phyloP scores from a whole-genome alignment of 108 stramenopile genomes.

The Schizochytrium sp. region DNA sequence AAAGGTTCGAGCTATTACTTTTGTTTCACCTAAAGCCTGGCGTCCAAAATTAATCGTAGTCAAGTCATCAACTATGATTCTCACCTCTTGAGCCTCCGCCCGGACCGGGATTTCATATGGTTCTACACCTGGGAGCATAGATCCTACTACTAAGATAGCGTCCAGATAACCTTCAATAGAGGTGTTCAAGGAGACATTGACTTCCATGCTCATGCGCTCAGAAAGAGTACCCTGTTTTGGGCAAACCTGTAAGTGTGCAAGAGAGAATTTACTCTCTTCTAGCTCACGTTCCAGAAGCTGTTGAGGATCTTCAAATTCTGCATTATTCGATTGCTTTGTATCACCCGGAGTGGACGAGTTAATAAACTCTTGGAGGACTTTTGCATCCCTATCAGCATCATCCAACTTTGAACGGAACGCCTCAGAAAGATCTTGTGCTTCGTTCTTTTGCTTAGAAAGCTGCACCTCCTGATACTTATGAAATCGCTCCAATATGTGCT shows the following conservation, averaged over 20 bases:
- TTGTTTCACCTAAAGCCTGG: conserved; percentile 44
- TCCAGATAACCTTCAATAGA: not conserved
- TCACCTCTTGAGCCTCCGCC: conserved; percentile 43
- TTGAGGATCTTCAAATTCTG: not conserved
- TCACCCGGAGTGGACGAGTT: not conserved
- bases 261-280: conserved; percentile 9
- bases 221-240: conserved; percentile 18
- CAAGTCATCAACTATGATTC: conserved; percentile 5
- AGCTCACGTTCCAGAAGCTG: not conserved
- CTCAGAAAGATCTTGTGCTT: not conserved
- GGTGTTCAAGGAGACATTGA: conserved; percentile 19
- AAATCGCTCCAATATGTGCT: conserved; percentile 15
- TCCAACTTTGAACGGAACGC: not conserved
- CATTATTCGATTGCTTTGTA: not conserved
- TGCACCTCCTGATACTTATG: conserved; percentile 57
- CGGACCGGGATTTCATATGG: conserved; percentile 29
- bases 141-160: conserved; percentile 24
- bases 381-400: not conserved
- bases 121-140: not conserved
- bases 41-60: conserved; percentile 55
- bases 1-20: not conserved
- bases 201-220: conserved; percentile 52
- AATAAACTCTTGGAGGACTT: not conserved
- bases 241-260: conserved; percentile 2
- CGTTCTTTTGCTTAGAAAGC: not conserved